Evolutionary conservation across 1,284 basidiomycete genomes (phyloP).

Genomic region (Moesziomyces sp.): DNA sequence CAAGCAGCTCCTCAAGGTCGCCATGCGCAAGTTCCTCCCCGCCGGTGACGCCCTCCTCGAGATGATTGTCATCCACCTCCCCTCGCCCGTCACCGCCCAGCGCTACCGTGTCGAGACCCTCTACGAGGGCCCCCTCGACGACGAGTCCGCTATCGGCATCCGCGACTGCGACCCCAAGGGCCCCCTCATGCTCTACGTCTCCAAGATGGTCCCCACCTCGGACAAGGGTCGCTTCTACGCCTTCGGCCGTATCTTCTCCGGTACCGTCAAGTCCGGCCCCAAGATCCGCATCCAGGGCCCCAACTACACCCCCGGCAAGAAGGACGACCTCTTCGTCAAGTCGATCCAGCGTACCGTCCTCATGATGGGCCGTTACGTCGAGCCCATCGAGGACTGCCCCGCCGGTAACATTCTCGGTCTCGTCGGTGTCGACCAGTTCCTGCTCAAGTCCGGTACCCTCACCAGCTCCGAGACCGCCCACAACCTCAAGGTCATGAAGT

Average conservation of each 20-base stretch:
- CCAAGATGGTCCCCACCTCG: slow-evolving; percentile 99
- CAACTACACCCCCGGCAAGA: slow-evolving; percentile 98
- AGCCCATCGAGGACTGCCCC: slow-evolving; percentile 99
- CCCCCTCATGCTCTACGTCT: slow-evolving; percentile 97
- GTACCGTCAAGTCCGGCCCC: slow-evolving; percentile 94
- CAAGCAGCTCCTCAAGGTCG: slow-evolving; percentile 94
- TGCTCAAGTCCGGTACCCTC: slow-evolving; percentile 96
- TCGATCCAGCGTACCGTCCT: slow-evolving; percentile 98
- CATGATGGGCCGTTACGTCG: slow-evolving; percentile 99
- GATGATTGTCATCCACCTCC: slow-evolving; percentile 97
- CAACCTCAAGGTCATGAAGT: slow-evolving; percentile 99
- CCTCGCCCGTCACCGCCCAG: slow-evolving; percentile 96
- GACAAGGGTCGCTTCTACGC: slow-evolving; percentile 99
- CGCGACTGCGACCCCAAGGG: slow-evolving; percentile 97
- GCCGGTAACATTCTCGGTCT: slow-evolving; percentile 99
- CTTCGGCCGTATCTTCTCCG: slow-evolving; percentile 99
- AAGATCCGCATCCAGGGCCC: slow-evolving; percentile 99
- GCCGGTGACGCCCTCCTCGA: slow-evolving; percentile 98
- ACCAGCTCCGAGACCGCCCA: slow-evolving; percentile 98
- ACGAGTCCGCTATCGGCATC: slow-evolving; percentile 98
- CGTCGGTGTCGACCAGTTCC: slow-evolving; percentile 99
- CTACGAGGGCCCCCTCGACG: slow-evolving; percentile 99
- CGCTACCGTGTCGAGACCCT: slow-evolving; percentile 99
- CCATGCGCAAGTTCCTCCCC: slow-evolving; percentile 99
- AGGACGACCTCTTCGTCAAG: slow-evolving; percentile 98